Base-by-base conservation (phyloP, 1,284 basidiomycete species). In the Tylopilus orsonianus region DNA sequence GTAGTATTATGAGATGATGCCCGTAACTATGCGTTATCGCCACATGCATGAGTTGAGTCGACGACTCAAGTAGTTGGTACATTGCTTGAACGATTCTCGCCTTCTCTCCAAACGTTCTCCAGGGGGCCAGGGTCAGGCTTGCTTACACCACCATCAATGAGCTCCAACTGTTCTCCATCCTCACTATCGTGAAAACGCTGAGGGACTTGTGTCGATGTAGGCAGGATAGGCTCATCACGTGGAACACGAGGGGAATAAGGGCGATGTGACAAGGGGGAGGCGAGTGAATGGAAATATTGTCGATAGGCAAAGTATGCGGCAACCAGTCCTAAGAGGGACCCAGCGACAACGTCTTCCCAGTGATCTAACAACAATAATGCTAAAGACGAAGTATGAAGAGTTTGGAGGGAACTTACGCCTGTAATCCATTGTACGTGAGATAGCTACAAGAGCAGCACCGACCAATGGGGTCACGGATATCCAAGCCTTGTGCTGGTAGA, bases 401-500 rank as follows among this genome's bases (percentile, higher is more conserved):
- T 23, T 33, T 10, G 24, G 37, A 52, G 32, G 23, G 19, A 32
- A 72, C 81, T 58, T 63, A 90, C 90, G 91, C 49, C 91, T 80
- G 59, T 90, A 88, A 67, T 94, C 91, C 86, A 91, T 91, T 0
- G 88, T 92, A 24, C 92, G 81, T n/a, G 87, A 90, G 50, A 97
- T 87, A 3, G 94, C 94, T 22, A 98, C 90, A 34, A 97, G 77
- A 1, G 85, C 75, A 3, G 92, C 94, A 13, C 78, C 92, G 27
- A 85, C 70, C 41, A 96, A 78, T 0, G 94, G 95, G 0, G 81
- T 71, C 2, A 93, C 63, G 0, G 86, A 77, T 24, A 95, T 68
- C 93, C 94, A 98, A 6, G 89, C 85, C 60, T 94, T 93, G 30
- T 81, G 77, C 85, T 46, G 33, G 24, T 19, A 22, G 40, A 44